These are phyloP conservation scores for Globisporangium solare DNA, from an alignment of 352 stramenopile genomes.

Conservation along the genomic window DNA sequence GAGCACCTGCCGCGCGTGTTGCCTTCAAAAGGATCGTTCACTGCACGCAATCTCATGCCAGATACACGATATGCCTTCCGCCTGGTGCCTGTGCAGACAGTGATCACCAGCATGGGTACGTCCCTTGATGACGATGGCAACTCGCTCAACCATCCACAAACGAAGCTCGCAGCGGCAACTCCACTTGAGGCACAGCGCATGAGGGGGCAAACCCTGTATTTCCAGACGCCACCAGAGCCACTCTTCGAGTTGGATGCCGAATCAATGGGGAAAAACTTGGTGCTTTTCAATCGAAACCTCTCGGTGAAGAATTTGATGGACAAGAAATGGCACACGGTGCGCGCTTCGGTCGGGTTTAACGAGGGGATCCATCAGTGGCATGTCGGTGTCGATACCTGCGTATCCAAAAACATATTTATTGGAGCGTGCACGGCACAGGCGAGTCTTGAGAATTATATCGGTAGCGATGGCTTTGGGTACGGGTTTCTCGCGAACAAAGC, in stretches of 20 bases:
- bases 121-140: neutral
- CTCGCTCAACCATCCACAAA: neutral
- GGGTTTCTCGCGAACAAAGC: slow-evolving; percentile 90
- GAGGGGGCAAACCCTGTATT: slow-evolving; percentile 14
- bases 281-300: slow-evolving; percentile 66
- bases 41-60: slow-evolving; percentile 31
- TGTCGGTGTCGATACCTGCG: slow-evolving; percentile 82
- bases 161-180: neutral
- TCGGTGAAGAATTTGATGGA: slow-evolving; percentile 81
- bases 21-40: slow-evolving; percentile 33
- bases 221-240: slow-evolving; percentile 56
- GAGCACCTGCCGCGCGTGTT: slow-evolving; percentile 15
- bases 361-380: slow-evolving; percentile 85
- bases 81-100: slow-evolving; percentile 16
- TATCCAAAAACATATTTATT: slow-evolving; percentile 92
- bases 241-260: slow-evolving; percentile 68
- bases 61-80: slow-evolving; percentile 44
- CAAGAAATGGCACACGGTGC: slow-evolving; percentile 90
- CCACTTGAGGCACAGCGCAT: neutral
- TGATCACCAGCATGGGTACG: slow-evolving; percentile 5
- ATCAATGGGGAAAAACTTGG: slow-evolving; percentile 70
- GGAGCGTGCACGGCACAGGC: slow-evolving; percentile 69
- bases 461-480: slow-evolving; percentile 84
- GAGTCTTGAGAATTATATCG: slow-evolving; percentile 87
- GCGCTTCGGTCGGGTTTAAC: slow-evolving; percentile 60